These are phyloP conservation scores for Herpetomonas samuelpessoai DNA, from an alignment of 208 protist species.

Conservation along the genomic window DNA sequence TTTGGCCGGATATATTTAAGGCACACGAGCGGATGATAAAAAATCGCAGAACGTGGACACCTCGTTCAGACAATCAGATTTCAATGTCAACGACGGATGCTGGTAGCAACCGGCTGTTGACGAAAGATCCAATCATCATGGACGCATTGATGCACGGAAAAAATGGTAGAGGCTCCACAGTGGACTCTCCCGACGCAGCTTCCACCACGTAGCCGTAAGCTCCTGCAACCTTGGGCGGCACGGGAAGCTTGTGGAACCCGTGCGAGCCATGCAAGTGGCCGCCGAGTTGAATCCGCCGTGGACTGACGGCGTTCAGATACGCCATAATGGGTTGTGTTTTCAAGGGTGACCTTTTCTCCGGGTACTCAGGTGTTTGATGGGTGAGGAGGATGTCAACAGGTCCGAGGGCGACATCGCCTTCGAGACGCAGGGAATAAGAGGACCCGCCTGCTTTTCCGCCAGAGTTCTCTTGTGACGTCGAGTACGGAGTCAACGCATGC, in stretches of 20 bases:
- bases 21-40: no score
- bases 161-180: slow-evolving; percentile 20
- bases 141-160: slow-evolving; percentile 52
- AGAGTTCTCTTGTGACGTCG: no score
- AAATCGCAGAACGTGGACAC: no score
- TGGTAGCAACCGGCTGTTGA: slow-evolving; percentile 13
- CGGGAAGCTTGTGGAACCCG: slow-evolving; percentile 40
- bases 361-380: slow-evolving; percentile 39
- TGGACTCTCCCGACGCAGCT: not conserved
- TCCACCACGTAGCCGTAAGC: slow-evolving; percentile 6
- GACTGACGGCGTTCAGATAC: slow-evolving; percentile 31
- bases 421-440: slow-evolving; percentile 16
- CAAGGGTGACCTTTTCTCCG: slow-evolving; percentile 4
- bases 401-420: slow-evolving; percentile 23
- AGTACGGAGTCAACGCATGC: no score
- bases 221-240: slow-evolving; percentile 11
- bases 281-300: slow-evolving; percentile 36
- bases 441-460: not conserved
- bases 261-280: slow-evolving; percentile 56
- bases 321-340: slow-evolving; percentile 29
- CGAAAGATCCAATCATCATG: slow-evolving; percentile 26
- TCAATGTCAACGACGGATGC: slow-evolving; percentile 52
- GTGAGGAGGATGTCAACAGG: slow-evolving; percentile 55
- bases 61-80: slow-evolving; percentile 26
- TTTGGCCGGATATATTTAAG: no score